Evolutionary conservation across 2,329 filamentous ascomycete species (phyloP), one percentile per base, ranked within the genome.

Genomic region (Apiospora kogelbergensis): DNA sequence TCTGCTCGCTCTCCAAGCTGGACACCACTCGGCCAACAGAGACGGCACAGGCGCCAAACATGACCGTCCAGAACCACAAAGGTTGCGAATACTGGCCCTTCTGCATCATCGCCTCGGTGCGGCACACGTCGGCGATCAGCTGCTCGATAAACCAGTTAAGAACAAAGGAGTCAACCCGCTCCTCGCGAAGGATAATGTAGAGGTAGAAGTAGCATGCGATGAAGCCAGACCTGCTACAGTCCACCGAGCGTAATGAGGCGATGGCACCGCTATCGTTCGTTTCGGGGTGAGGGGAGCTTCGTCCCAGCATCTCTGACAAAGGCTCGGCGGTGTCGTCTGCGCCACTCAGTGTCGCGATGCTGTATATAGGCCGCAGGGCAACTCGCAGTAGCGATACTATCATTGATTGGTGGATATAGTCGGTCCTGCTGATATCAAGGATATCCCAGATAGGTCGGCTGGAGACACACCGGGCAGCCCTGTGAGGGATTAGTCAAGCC

Each of bases 121-220:
- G 76, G 65, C 79, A 80, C 46, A 83, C 80, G 68, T 84, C 82
- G 65, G 81, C 80, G 17, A 83, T 78, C 63, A 84, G 76, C 69
- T 84, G 82, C 72, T 84, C 82, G 60, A 84, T 77, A 63, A 84
- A 79, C 82, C 81, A 84, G 69, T 81, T 81, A 6, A 82, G 78
- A 45, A 84, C 78, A 68, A 83, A 81, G 33, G 80, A 79, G 70
- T 83, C 81, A 46, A 84, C 78, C 41, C 77, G 76, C 45, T 76
- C 78, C 67, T 82, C 78, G 46, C 81, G 81, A 69, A 84, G 74
- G 70, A 84, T 82, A 63, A 83, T 80, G 76, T 82, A 81, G 53
- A 84, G 78, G 73, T 84, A 84, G 74, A 84, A 82, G 73, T 84
- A 84, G 42, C 81, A 83, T 48, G 82, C 81, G 67, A 84, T 82